Evolutionary conservation across 2,329 filamentous ascomycete genomes (phyloP).

Genomic region (Aschersonia sp.): DNA sequence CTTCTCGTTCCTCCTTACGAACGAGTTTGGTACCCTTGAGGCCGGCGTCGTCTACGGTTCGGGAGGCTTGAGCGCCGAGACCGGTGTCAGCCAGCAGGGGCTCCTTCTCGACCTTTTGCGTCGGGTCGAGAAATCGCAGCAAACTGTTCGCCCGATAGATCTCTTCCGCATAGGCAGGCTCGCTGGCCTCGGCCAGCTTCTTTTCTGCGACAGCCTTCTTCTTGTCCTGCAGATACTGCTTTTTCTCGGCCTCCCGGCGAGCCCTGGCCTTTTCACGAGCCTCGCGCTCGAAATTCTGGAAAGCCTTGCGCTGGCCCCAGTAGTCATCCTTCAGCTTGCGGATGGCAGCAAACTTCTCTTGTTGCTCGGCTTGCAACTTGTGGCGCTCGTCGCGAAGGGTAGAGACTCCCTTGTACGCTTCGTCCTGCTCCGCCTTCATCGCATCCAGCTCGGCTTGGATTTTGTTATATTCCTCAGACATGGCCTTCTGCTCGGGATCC

Average conservation of each 20-base stretch:
- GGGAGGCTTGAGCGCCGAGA: constrained; percentile 63
- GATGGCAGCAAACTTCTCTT: constrained; percentile 70
- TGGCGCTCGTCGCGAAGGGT: constrained; percentile 71
- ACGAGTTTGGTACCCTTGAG: constrained; percentile 75
- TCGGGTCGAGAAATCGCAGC: constrained; percentile 82
- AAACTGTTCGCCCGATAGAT: constrained; percentile 79
- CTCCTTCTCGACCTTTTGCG: constrained; percentile 49
- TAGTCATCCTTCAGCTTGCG: constrained; percentile 84
- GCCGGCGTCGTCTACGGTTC: constrained; percentile 70
- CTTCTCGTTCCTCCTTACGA: constrained; percentile 77
- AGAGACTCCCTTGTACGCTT: constrained; percentile 78
- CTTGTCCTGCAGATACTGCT: constrained; percentile 54
- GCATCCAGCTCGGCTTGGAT: constrained; percentile 78
- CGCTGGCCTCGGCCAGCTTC: constrained; percentile 66
- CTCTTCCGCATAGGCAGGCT: constrained; percentile 83
- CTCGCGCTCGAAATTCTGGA: constrained; percentile 70
- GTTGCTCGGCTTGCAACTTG: constrained; percentile 71
- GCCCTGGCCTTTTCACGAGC: constrained; percentile 62
- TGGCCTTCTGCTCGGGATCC: constrained; percentile 77
- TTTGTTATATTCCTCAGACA: constrained; percentile 73
- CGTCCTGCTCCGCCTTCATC: constrained; percentile 86
- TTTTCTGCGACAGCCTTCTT: constrained; percentile 63
- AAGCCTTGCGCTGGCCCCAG: constrained; percentile 71
- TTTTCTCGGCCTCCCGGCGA: constrained; percentile 67
- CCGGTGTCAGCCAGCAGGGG: constrained; percentile 51